Evolutionary conservation across 225 moss, liverwort and hornwort genomes (phyloP).

Genomic region (Polytrichum formosum): DNA sequence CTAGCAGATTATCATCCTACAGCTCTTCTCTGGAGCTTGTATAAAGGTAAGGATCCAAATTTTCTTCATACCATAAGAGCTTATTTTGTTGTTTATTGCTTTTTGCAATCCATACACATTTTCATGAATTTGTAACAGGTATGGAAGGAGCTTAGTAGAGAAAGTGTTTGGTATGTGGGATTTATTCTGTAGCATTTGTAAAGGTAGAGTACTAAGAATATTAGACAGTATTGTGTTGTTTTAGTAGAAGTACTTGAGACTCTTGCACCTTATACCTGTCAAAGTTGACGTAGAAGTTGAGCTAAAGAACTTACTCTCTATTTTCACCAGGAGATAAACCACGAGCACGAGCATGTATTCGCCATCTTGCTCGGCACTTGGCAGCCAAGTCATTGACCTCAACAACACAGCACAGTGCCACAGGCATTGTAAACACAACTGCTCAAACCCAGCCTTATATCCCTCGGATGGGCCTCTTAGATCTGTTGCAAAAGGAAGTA

Average conservation of each 20-base stretch:
- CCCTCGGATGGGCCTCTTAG: constrained; percentile 35
- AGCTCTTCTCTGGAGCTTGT: constrained; percentile 71
- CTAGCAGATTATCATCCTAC: constrained; percentile 83
- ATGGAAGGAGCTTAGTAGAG: no score
- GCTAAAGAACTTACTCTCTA: neutral
- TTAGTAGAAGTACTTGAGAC: no score
- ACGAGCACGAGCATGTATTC: constrained; percentile 78
- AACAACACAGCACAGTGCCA: constrained; percentile 16
- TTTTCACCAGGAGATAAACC: constrained; percentile 55
- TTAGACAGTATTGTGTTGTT: no score
- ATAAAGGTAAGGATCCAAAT: constrained; percentile 54
- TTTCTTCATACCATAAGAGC: neutral
- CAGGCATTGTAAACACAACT: constrained; percentile 14
- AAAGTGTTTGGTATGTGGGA: no score
- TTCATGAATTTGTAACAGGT: no score
- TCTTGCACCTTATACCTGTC: neutral
- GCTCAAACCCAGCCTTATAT: constrained; percentile 15
- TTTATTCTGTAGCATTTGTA: no score
- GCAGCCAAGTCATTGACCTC: constrained; percentile 24
- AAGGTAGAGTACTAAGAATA: no score
- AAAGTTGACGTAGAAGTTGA: neutral
- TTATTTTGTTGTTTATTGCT: neutral
- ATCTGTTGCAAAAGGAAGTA: constrained; percentile 41
- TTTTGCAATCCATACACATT: neutral
- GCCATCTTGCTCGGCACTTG: constrained; percentile 73